Percentiles rank a stretch among this genome's conserved stretches.
These are phyloP conservation scores for Podaxis rugospora DNA, from an alignment of 768 basidiomycete species.

Conservation along the genomic window DNA sequence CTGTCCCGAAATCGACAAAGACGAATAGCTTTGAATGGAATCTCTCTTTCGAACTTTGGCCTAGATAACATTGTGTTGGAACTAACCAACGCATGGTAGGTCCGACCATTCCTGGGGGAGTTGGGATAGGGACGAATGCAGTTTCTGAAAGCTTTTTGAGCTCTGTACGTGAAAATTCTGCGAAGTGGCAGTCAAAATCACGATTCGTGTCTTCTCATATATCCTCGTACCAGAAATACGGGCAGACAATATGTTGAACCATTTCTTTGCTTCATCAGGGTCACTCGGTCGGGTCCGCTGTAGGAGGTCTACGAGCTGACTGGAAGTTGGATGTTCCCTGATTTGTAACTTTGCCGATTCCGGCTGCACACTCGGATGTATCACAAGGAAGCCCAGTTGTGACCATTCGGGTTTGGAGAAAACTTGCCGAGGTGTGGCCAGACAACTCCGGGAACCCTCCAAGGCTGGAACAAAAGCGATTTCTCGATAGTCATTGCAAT, in stretches of 20 bases:
- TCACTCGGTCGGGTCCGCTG: constrained; percentile 49
- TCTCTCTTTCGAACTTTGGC: constrained; percentile 42
- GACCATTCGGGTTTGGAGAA: constrained; percentile 67
- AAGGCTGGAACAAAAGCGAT: constrained; percentile 79
- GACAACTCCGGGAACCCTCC: constrained; percentile 41
- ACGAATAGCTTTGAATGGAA: constrained; percentile 81
- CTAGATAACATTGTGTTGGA: constrained; percentile 70
- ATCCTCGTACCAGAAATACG: constrained; percentile 33
- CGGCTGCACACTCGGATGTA: constrained; percentile 46
- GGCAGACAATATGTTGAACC: constrained; percentile 67
- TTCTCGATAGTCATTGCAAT: constrained; percentile 47
- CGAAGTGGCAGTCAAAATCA: neutral
- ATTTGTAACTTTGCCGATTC: constrained; percentile 68
- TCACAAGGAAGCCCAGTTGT: constrained; percentile 69
- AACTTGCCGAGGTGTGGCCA: constrained; percentile 68
- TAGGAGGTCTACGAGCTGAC: constrained; percentile 61
- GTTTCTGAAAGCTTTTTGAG: constrained; percentile 51
- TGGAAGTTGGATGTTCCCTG: constrained; percentile 60
- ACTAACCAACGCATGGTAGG: constrained; percentile 41
- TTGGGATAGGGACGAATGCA: constrained; percentile 62
- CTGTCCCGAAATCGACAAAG: constrained; percentile 83
- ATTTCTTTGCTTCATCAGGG: constrained; percentile 48
- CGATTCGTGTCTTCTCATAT: neutral
- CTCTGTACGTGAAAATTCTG: constrained; percentile 58
- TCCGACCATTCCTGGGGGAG: constrained; percentile 23